Evolutionary conservation across 306 rosid species (phyloP).

Genomic region (Argentina anserina): DNA sequence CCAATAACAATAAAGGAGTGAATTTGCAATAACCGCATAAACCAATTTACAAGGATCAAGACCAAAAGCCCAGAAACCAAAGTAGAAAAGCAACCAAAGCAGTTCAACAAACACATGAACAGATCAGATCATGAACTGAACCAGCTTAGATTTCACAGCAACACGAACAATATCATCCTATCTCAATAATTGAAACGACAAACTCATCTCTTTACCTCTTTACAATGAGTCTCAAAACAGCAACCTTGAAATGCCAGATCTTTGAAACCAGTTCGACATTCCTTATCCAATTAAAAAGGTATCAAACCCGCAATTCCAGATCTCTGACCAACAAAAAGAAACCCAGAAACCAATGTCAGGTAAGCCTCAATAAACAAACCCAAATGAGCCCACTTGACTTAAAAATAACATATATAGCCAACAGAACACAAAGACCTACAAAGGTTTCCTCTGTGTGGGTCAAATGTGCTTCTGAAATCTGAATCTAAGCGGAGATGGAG

Average conservation of each 20-base stretch:
- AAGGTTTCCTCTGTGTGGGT: slow-evolving; percentile 16
- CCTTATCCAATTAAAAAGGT: slow-evolving; percentile 14
- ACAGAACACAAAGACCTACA: slow-evolving; percentile 9
- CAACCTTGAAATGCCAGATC: slow-evolving; percentile 59
- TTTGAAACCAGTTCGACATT: slow-evolving; percentile 40
- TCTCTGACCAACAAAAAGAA: slow-evolving; percentile 34
- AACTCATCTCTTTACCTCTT: slow-evolving; percentile 24
- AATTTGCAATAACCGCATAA: not conserved
- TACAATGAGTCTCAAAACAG: slow-evolving; percentile 22
- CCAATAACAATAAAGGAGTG: slow-evolving; percentile 2
- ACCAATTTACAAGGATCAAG: not conserved
- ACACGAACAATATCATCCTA: slow-evolving; percentile 8
- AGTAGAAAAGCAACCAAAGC: slow-evolving; percentile 7
- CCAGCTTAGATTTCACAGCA: slow-evolving; percentile 6
- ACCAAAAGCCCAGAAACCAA: slow-evolving; percentile 15
- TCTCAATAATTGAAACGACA: not conserved
- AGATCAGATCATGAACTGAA: slow-evolving; percentile 11
- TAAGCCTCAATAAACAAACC: slow-evolving; percentile 7
- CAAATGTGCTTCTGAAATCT: slow-evolving; percentile 36
- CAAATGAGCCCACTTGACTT: slow-evolving; percentile 24
- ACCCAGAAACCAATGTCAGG: slow-evolving; percentile 13
- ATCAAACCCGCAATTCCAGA: slow-evolving; percentile 32
- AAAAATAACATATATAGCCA: slow-evolving; percentile 26
- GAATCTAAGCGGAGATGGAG: slow-evolving; percentile 75
- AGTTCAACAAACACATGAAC: slow-evolving; percentile 9